These are phyloP conservation scores for Phytopythium mirpurense DNA, from an alignment of 352 stramenopile genomes.

Conservation along the genomic window DNA sequence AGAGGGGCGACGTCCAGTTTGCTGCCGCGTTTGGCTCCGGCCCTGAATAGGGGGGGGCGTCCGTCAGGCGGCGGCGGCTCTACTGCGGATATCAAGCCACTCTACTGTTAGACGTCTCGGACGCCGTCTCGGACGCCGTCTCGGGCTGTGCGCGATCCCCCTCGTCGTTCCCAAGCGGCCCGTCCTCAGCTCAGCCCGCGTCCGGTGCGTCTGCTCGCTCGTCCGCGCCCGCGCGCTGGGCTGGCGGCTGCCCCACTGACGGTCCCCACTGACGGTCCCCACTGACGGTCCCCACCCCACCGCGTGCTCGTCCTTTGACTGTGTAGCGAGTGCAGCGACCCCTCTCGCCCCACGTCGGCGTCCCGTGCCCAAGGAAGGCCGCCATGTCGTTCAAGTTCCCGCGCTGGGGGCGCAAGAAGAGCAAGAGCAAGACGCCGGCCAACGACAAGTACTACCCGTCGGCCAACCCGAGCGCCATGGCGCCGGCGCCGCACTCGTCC, in stretches of 20 bases:
- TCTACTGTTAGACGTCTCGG: constrained; percentile 7
- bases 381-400: constrained; percentile 70
- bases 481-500: constrained; percentile 33
- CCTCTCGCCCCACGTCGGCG: too few relatives aligned
- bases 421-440: constrained; percentile 29
- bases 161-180: not conserved
- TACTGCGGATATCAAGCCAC: constrained; percentile 5
- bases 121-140: not conserved
- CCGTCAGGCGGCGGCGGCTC: not conserved
- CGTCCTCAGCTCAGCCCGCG: not conserved
- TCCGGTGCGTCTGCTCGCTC: too few relatives aligned
- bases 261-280: too few relatives aligned
- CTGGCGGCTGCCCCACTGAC: too few relatives aligned
- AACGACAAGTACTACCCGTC: constrained; percentile 40
- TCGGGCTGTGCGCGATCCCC: not conserved
- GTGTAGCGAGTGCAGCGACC: too few relatives aligned
- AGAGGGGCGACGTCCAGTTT: constrained; percentile 9
- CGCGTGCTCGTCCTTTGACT: too few relatives aligned
- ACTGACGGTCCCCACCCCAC: too few relatives aligned
- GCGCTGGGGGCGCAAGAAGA: constrained; percentile 74
- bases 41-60: not conserved
- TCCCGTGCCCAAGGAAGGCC: not conserved
- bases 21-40: not conserved
- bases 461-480: constrained; percentile 5
- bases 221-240: too few relatives aligned